Conservation (phyloP, 257 asterid species). For the Ilex asprella region DNA sequence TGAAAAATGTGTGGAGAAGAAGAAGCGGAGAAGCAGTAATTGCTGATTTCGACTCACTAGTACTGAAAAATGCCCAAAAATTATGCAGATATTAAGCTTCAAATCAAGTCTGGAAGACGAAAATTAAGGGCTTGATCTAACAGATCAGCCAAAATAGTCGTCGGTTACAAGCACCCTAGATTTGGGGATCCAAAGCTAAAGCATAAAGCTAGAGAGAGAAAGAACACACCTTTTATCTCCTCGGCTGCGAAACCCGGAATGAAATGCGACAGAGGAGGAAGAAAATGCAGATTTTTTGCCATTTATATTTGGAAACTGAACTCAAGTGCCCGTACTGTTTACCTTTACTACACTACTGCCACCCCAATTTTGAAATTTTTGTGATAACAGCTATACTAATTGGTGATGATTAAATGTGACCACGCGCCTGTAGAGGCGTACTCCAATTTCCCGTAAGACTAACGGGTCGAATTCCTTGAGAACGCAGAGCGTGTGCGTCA, state of each 20-base stretch:
- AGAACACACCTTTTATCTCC: constrained; percentile 43
- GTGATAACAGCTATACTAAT: neutral
- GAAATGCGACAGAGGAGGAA: constrained; percentile 39
- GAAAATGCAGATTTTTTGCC: constrained; percentile 16
- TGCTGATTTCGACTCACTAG: constrained; percentile 7
- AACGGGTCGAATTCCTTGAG: no score
- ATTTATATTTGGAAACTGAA: constrained; percentile 12
- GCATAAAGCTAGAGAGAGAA: constrained; percentile 23
- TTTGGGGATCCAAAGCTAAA: constrained; percentile 35
- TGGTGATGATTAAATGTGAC: no score
- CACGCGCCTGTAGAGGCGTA: neutral
- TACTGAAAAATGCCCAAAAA: constrained; percentile 3
- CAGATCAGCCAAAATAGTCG: constrained; percentile 17
- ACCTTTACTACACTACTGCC: constrained; percentile 26
- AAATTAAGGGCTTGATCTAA: constrained; percentile 10
- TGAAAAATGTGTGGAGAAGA: neutral
- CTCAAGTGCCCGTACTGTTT: constrained; percentile 20
- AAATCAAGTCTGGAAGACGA: neutral
- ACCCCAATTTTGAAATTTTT: constrained; percentile 4
- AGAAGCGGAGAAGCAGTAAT: neutral
- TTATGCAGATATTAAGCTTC: constrained; percentile 6
- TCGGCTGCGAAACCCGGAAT: constrained; percentile 27
- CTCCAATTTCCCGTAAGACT: no score
- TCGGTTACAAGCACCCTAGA: constrained; percentile 25
- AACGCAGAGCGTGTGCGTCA: no score